Percentiles rank a stretch among this genome's conserved stretches.
Evolutionary conservation across 2,329 filamentous ascomycete species (phyloP).

Genomic region (Leptographium radiaticola): DNA sequence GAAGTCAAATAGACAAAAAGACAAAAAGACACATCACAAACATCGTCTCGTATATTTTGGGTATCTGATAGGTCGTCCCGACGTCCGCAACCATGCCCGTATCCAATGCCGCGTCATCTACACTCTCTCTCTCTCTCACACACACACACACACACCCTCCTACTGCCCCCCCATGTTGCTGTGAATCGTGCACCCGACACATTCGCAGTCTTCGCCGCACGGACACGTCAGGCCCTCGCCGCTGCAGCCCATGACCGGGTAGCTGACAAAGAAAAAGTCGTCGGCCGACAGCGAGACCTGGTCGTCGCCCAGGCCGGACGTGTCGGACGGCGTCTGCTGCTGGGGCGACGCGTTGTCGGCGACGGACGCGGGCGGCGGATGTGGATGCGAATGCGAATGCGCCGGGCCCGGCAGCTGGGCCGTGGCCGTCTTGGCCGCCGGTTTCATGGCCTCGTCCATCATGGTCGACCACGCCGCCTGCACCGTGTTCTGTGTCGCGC

Average conservation of each 20-base stretch:
- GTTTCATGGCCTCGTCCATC: conserved; percentile 7
- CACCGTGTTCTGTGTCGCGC: conserved; percentile 11
- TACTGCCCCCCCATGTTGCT: conserved; percentile 24
- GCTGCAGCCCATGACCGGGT: conserved; percentile 12
- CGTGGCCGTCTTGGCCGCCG: not conserved
- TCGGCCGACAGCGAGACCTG: conserved; percentile 32
- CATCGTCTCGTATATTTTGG: no score
- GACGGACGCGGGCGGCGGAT: not conserved
- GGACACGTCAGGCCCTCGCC: conserved; percentile 28
- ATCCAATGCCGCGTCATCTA: not conserved
- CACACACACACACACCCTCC: not conserved
- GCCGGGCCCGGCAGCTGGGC: not conserved
- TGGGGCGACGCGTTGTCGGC: conserved; percentile 19
- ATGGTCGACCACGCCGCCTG: conserved; percentile 10
- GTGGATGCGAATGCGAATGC: not conserved
- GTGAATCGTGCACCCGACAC: conserved; percentile 55
- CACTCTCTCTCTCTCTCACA: no score
- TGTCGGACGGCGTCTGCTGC: conserved; percentile 33
- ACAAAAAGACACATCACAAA: no score
- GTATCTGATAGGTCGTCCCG: not conserved
- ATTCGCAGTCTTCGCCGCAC: conserved; percentile 54
- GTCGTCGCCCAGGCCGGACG: conserved; percentile 34
- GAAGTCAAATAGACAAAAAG: not conserved
- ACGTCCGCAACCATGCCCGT: not conserved
- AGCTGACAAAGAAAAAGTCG: conserved; percentile 46